Percentiles rank a stretch among this genome's conserved stretches.
phyloP scores from a whole-genome alignment of 192 early-diverging fungal species.

The Lobosporangium transversale region DNA sequence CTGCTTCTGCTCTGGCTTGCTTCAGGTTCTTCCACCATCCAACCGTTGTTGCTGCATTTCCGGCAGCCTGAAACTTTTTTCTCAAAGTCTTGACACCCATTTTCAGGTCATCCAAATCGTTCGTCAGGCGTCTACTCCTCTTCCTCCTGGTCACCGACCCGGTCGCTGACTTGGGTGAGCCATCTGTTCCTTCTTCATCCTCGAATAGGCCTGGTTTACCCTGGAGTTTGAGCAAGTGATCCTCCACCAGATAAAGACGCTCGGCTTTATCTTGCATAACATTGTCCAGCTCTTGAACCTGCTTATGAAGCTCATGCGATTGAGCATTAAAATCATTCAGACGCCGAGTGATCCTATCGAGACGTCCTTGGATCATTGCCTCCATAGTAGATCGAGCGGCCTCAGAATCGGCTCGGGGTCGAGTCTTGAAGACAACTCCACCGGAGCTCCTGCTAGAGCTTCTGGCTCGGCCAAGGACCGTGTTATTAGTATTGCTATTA shows the following conservation, averaged over 20 bases:
- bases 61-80: slow-evolving; percentile 43
- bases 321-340: slow-evolving; percentile 22
- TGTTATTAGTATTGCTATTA: background rate
- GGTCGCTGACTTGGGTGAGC: background rate
- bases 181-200: background rate
- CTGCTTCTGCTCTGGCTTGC: background rate
- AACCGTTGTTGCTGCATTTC: slow-evolving; percentile 17
- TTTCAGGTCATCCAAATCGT: slow-evolving; percentile 37
- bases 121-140: slow-evolving; percentile 19
- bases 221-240: slow-evolving; percentile 34
- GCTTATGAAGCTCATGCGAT: slow-evolving; percentile 18
- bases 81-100: slow-evolving; percentile 46
- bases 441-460: slow-evolving; percentile 12
- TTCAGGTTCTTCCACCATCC: slow-evolving; percentile 32
- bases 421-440: slow-evolving; percentile 18
- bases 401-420: slow-evolving; percentile 32
- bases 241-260: slow-evolving; percentile 38
- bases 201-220: slow-evolving; percentile 45
- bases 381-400: slow-evolving; percentile 32
- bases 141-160: background rate
- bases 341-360: slow-evolving; percentile 22
- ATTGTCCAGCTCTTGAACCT: slow-evolving; percentile 11
- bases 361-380: slow-evolving; percentile 23
- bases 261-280: slow-evolving; percentile 26
- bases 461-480: slow-evolving; percentile 10